Percentiles rank a stretch among this genome's conserved stretches.
These are phyloP conservation scores for Excoecaria cochinchinensis DNA, from an alignment of 345 rosid species.

Conservation along the genomic window DNA sequence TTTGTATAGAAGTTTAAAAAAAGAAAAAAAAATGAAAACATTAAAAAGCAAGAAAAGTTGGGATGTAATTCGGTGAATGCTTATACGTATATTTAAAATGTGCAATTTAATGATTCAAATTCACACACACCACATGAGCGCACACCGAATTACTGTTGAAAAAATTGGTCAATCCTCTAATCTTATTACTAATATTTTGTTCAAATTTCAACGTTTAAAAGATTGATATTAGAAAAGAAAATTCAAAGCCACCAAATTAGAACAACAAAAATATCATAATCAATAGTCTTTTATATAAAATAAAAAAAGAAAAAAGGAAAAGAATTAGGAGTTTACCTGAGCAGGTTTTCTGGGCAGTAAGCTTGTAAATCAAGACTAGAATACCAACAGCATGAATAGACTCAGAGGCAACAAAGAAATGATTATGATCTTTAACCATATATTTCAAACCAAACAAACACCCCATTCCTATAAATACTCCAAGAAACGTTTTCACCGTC, in stretches of 20 bases:
- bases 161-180: no score
- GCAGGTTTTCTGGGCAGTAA: slow-evolving; percentile 55
- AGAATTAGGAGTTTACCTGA: slow-evolving; percentile 41
- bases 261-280: neutral
- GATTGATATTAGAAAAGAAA: no score
- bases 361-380: slow-evolving; percentile 61
- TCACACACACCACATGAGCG: no score
- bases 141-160: no score
- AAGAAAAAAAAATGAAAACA: no score
- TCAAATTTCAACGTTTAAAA: no score
- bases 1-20: no score
- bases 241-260: neutral
- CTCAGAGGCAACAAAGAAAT: slow-evolving; percentile 65
- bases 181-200: no score
- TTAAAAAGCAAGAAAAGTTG: no score
- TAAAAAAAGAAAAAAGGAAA: neutral
- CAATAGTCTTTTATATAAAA: neutral
- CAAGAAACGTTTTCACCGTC: slow-evolving; percentile 49
- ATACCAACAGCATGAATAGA: slow-evolving; percentile 63
- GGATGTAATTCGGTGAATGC: no score
- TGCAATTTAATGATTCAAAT: no score
- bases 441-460: slow-evolving; percentile 40
- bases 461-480: slow-evolving; percentile 23
- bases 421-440: slow-evolving; percentile 32
- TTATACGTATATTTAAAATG: no score